Evolutionary conservation across 805 yeast genomes (phyloP).

Genomic region (Pichia eremophila): DNA sequence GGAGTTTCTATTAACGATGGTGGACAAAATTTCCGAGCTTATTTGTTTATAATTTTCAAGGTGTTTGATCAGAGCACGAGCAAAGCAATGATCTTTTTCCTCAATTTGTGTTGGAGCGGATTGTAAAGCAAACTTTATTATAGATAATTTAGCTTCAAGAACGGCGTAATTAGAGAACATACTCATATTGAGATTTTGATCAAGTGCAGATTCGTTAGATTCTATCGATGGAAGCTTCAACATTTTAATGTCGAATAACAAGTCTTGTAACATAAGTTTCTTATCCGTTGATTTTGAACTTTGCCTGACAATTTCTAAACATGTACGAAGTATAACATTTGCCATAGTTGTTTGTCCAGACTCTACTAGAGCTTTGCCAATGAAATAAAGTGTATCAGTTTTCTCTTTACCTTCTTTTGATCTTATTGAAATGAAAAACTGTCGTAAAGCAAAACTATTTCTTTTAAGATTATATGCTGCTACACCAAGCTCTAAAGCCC

Average conservation of each 20-base stretch:
- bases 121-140: not conserved
- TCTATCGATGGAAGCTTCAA: too few species aligned
- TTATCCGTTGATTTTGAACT: not conserved
- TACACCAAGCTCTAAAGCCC: not conserved
- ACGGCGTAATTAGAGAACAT: not conserved
- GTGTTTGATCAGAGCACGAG: not conserved
- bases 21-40: not conserved
- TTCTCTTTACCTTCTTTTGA: not conserved
- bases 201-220: not conserved
- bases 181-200: not conserved
- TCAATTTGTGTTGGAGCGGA: not conserved
- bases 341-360: not conserved
- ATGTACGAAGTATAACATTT: not conserved
- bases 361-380: not conserved
- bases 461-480: not conserved
- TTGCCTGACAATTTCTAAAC: not conserved
- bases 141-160: not conserved
- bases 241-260: not conserved
- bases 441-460: not conserved
- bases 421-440: not conserved
- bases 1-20: not conserved
- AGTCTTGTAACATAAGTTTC: not conserved
- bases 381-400: not conserved
- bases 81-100: not conserved
- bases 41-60: not conserved